Base-by-base conservation (phyloP, 2,329 filamentous ascomycete genomes). In the Helotiales sp. region DNA sequence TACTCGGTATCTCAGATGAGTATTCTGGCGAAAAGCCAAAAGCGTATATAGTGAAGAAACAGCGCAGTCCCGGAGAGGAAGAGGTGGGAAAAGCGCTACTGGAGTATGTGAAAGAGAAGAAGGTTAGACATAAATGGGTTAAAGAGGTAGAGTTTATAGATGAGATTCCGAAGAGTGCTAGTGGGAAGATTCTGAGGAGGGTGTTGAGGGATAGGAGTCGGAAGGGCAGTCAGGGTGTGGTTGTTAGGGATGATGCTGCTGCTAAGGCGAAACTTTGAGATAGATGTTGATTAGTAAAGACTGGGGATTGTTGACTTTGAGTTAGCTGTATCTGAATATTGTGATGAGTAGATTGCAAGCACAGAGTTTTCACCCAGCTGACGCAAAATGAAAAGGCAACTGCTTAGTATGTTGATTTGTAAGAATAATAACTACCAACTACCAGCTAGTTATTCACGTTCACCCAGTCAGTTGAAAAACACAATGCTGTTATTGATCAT, bases 151-250 rank as follows among this genome's bases (percentile, higher is more conserved):
- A 78, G 54, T 84, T 85, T 64, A 71, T 82, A 13, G 75, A 80
- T 22, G 77, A 76, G 57, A 80, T 88, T 25, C 85, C 85, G 2
- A 88, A 87, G 75, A 85, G 81, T 66, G 79, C 83, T 1, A 82
- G 80, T 59, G 85, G 85, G 2, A 88, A 88, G 76, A 83, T 88
- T 54, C 70, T 88, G 66, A 79, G 83, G 49, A 75, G 83, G 25
- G 69, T 86, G 6, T 70, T 87, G 66, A 80, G 77, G 60, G 77
- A 82, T 49, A 68, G 72, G 66, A 75, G 71, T 40, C 71, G 73
- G 75, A 63, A 64, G 64, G 66, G 69, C 66, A n/a, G 25, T 7
- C 34, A 58, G n/a, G 63, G 69, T 61, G 36, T 75, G 1, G 69
- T 69, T 24, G 65, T 70, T 19, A 66, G 64, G 34, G 63, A 63